Conservation (phyloP, 108 stramenopile species). For the Ochromonas danica region DNA sequence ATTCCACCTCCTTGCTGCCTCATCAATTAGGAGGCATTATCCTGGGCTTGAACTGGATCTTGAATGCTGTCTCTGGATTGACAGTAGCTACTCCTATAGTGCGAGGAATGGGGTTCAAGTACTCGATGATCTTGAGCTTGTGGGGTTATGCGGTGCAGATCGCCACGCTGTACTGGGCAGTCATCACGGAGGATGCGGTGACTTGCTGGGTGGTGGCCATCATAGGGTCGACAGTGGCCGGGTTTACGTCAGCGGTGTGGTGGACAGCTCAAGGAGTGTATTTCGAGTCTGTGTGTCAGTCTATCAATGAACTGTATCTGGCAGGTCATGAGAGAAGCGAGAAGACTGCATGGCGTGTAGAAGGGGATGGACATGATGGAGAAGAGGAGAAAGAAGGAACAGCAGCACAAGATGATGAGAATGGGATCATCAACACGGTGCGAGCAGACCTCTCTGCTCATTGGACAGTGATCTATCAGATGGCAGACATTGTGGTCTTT, state of each 20-base stretch:
- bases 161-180: not conserved
- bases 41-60: not conserved
- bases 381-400: too few relatives aligned
- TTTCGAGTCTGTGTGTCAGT: not conserved
- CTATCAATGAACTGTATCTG: not conserved
- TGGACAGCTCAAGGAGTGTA: slow-evolving; percentile 23
- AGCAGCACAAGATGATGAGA: too few relatives aligned
- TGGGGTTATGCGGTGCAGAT: slow-evolving; percentile 11
- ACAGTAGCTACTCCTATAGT: slow-evolving; percentile 6
- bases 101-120: not conserved
- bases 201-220: not conserved
- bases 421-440: too few relatives aligned
- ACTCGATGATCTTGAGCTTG: not conserved
- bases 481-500: not conserved
- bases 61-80: not conserved
- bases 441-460: not conserved
- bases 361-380: too few relatives aligned
- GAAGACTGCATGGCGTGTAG: too few relatives aligned
- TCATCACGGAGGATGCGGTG: not conserved
- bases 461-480: slow-evolving; percentile 11
- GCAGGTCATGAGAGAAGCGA: too few relatives aligned
- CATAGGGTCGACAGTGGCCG: not conserved
- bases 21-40: slow-evolving; percentile 19
- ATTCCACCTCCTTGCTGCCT: not conserved
- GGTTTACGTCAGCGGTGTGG: slow-evolving; percentile 10